Conservation (phyloP, 2,329 filamentous ascomycete species). For the Cytospora leucostoma region DNA sequence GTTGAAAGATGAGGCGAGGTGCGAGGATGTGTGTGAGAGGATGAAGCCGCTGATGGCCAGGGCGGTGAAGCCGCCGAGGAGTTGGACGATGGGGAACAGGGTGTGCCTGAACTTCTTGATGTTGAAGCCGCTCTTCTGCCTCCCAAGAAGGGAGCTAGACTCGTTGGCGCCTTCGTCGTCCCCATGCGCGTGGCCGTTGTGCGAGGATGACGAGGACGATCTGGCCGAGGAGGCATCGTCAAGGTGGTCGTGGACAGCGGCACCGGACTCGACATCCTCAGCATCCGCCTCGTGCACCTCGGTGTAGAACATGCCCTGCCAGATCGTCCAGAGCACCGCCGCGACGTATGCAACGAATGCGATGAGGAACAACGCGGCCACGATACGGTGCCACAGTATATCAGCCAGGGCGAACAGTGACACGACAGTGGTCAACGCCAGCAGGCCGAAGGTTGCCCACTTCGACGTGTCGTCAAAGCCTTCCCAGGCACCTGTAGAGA, state of each 20-base stretch:
- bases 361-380: slow-evolving; percentile 44
- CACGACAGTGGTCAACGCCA: slow-evolving; percentile 45
- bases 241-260: slow-evolving; percentile 32
- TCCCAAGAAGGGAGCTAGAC: slow-evolving; percentile 20
- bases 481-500: slow-evolving; percentile 32
- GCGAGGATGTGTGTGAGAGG: slow-evolving; percentile 24
- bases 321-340: slow-evolving; percentile 48
- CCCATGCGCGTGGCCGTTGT: neutral
- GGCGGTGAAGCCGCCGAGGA: slow-evolving; percentile 38
- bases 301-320: slow-evolving; percentile 42
- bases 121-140: slow-evolving; percentile 1
- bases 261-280: slow-evolving; percentile 34
- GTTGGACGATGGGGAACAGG: slow-evolving; percentile 17
- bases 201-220: slow-evolving; percentile 48
- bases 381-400: slow-evolving; percentile 25
- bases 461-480: slow-evolving; percentile 51
- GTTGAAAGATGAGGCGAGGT: slow-evolving; percentile 26
- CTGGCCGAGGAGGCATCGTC: slow-evolving; percentile 33
- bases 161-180: slow-evolving; percentile 16
- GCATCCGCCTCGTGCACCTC: slow-evolving; percentile 41
- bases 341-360: slow-evolving; percentile 47
- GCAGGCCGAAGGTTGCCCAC: slow-evolving; percentile 46
- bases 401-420: slow-evolving; percentile 39
- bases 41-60: slow-evolving; percentile 42
- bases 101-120: slow-evolving; percentile 21